Evolutionary conservation across 306 rosid genomes (phyloP), one percentile per base, ranked within the genome.

Genomic region (Dalbergia oliveri): DNA sequence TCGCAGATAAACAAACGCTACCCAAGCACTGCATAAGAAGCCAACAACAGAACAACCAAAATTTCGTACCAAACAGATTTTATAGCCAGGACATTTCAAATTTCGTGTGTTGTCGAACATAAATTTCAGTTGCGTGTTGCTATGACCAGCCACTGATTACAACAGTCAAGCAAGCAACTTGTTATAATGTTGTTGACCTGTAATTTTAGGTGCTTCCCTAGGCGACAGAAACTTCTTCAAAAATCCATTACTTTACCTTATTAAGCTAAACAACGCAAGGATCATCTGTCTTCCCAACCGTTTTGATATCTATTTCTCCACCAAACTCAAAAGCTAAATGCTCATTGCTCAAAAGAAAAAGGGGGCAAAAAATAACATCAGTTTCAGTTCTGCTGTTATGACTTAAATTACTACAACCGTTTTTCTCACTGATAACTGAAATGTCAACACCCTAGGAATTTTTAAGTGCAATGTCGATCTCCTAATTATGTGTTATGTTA

Each of bases 231-330:
- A 67, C 15, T 45, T 63, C 74, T 74, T 15, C 15, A 66, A 33
- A 56, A 60, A 33, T 49, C 57, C 67, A 35, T 64, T 63, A 65
- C 65, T 21, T 61, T 37, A 57, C 15, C 60, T 72, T 37, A 72
- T 63, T 47, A 73, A 64, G 50, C 83, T 64, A 72, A 72, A 56
- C 79, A 56, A 10, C 9, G 11, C 14, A 16, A 70, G 61, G 37
- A 54, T 63, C 70, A 34, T 66, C 59, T 60, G 45, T 49, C 65
- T 61, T 37, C 79, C 73, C 83, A 78, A 59, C 86, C 67, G 68
- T 73, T 72, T 72, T 79, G 77, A 56, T 79, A 58, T 59, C 31
- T 51, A 73, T 69, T 37, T 73, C 73, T 61, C 53, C 75, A 82
- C 86, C 74, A 72, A 58, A 67, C 57, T 19, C 81, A 58, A 33